These are phyloP conservation scores for Inga laurina DNA, from an alignment of 306 rosid species.

Conservation along the genomic window DNA sequence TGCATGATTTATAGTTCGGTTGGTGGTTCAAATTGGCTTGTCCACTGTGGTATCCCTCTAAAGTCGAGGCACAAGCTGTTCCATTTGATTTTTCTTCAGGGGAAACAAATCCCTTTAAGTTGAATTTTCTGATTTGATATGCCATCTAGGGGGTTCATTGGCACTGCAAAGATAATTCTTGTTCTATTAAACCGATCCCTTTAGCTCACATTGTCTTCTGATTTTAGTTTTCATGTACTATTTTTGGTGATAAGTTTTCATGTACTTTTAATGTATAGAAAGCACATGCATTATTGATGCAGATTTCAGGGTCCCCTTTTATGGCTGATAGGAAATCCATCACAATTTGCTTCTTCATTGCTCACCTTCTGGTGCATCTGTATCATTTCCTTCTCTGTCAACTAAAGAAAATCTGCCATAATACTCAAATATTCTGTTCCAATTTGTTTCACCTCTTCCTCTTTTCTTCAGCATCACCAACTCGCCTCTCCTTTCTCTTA, in stretches of 20 bases:
- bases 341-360: too few relatives aligned
- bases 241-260: too few relatives aligned
- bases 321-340: too few relatives aligned
- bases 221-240: not conserved
- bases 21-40: not conserved
- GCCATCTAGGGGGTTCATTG: not conserved
- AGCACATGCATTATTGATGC: not conserved
- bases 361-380: too few relatives aligned
- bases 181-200: not conserved
- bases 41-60: not conserved
- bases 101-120: constrained; percentile 6
- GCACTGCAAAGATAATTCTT: not conserved
- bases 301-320: too few relatives aligned
- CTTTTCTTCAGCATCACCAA: not conserved
- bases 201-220: not conserved
- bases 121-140: constrained; percentile 4
- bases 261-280: not conserved
- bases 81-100: not conserved
- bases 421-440: too few relatives aligned
- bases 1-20: not conserved
- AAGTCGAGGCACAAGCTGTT: not conserved
- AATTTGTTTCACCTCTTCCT: too few relatives aligned
- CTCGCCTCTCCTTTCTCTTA: too few relatives aligned
- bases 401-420: too few relatives aligned
- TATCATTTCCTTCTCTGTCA: too few relatives aligned